Conservation (phyloP, 1,139 yeast genomes). For the Blastobotrys ciferrii region DNA sequence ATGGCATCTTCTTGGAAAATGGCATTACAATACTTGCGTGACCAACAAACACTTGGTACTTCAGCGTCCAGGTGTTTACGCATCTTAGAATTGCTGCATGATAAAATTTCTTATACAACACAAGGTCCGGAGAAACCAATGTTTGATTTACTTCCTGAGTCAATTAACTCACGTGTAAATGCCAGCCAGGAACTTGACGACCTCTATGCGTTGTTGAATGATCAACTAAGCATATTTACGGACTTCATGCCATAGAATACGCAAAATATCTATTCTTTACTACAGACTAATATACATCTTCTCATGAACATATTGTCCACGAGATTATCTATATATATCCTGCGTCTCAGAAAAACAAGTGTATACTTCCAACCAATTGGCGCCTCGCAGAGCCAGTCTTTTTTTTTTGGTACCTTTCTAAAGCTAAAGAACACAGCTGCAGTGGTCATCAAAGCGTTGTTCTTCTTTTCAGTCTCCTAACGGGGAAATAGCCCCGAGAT, state of each 20-base stretch:
- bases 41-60: constrained; percentile 14
- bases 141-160: constrained; percentile 3
- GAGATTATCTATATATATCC: too few relatives aligned
- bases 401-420: too few relatives aligned
- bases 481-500: too few relatives aligned
- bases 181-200: background rate
- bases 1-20: constrained; percentile 22
- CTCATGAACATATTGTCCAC: too few relatives aligned
- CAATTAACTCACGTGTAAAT: background rate
- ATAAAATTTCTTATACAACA: constrained; percentile 10
- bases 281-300: too few relatives aligned
- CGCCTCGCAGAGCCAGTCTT: too few relatives aligned
- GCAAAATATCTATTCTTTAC: too few relatives aligned
- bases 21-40: constrained; percentile 18
- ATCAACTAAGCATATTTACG: background rate
- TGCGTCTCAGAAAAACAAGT: too few relatives aligned
- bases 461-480: too few relatives aligned
- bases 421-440: too few relatives aligned
- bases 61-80: constrained; percentile 22
- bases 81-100: constrained; percentile 20
- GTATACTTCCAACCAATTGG: too few relatives aligned
- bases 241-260: background rate
- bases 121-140: background rate
- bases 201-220: background rate
- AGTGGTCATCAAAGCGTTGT: too few relatives aligned